Base-by-base conservation (phyloP, 257 asterid genomes). In the Ehretia macrophylla region DNA sequence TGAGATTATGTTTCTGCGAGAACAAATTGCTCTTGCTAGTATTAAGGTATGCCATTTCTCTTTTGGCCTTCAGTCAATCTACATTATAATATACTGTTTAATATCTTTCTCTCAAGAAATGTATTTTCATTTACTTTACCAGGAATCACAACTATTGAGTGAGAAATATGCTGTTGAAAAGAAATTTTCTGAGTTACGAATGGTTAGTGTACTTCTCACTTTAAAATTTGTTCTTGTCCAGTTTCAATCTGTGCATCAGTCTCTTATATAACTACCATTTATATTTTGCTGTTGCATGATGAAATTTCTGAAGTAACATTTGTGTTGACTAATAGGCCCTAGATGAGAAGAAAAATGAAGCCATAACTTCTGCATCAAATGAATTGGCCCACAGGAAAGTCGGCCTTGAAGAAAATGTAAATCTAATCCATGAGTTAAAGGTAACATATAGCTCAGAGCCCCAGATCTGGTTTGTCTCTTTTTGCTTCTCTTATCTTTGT, bases 301-400 rank as follows among this genome's bases (percentile, higher is more conserved):
- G 51, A 20, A 6, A 27, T 27, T 27, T 27, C 35, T 27, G 35
- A 27, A 27, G 35, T 27, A 27, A 27, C 6, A 27, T 27, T 27
- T 27, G 35, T 27, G 35, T 27, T 27, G 35, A 27, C 35, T 27
- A 27, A 27, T 27, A n/a, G 22, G 99, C 96, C 50, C 71, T 93
- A 55, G 99, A 93, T 79, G 96, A 89, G 75, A 89, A 86, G 80
- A 95, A 93, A 75, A 85, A 66, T 63, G 99, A 93, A 77, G 88
- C 89, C 66, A 79, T 93, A 75, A 76, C 74, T 64, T 77, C 96
- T 64, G 92, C 95, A 21, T 84, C 99, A 53, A 85, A 83, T 47
- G 97, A 89, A 76, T 79, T 92, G 82, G 85, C 82, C 53, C 75
- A 75, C 56, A 86, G 99, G 82, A 93, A 89, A 77, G 91, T 89